Evolutionary conservation across 2,329 filamentous ascomycete species (phyloP).

Genomic region (Sordariomycetes sp.): DNA sequence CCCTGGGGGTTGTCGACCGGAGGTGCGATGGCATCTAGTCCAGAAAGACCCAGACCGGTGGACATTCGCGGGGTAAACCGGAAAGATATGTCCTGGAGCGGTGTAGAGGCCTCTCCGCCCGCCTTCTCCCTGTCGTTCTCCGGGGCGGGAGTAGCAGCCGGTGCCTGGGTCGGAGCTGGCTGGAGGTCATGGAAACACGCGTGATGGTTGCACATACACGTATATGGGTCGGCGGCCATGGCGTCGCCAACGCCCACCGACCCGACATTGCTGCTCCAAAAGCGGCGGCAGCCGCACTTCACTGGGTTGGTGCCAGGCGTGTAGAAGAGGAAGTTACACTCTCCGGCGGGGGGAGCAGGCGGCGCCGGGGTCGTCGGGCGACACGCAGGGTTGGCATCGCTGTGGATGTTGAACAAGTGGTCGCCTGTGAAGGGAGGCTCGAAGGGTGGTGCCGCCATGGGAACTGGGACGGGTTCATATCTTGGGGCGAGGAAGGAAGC

Average conservation of each 20-base stretch:
- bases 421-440: slow-evolving; percentile 26
- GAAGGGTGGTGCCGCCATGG: slow-evolving; percentile 41
- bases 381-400: slow-evolving; percentile 22
- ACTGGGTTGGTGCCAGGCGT: slow-evolving; percentile 35
- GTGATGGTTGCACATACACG: slow-evolving; percentile 51
- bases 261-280: slow-evolving; percentile 32
- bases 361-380: slow-evolving; percentile 13
- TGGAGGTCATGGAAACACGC: slow-evolving; percentile 47
- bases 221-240: slow-evolving; percentile 25
- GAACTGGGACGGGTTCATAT: slow-evolving; percentile 5
- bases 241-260: slow-evolving; percentile 15
- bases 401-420: slow-evolving; percentile 42
- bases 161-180: slow-evolving; percentile 7
- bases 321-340: slow-evolving; percentile 45
- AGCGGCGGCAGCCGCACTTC: slow-evolving; percentile 46
- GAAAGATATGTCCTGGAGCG: slow-evolving; percentile 30
- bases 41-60: slow-evolving; percentile 18
- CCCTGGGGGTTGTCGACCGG: not conserved
- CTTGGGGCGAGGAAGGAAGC: not conserved
- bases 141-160: not conserved
- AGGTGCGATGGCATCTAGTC: not conserved
- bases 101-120: slow-evolving; percentile 36
- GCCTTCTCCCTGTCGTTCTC: slow-evolving; percentile 27
- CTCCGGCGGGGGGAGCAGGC: slow-evolving; percentile 31
- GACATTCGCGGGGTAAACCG: slow-evolving; percentile 18